A percentile compares a stretch with the other conserved stretches of the same genome.
Evolutionary conservation across 768 basidiomycete species (phyloP).

Genomic region (Myochromella boudieri): DNA sequence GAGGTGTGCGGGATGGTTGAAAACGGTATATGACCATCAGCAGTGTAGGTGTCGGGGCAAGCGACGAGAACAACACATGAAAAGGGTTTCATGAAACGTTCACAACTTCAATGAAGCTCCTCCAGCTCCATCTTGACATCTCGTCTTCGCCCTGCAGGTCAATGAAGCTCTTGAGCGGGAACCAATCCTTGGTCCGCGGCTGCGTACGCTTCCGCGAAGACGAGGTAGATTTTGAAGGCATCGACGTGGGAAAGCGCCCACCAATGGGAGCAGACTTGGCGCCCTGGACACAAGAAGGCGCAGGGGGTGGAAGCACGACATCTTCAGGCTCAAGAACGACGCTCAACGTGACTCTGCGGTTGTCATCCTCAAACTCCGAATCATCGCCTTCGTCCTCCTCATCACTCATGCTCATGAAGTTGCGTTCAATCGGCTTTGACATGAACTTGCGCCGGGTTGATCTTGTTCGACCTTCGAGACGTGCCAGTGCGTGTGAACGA

Average conservation of each 20-base stretch:
- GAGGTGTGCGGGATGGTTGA: too few relatives aligned
- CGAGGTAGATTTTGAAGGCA: constrained; percentile 10
- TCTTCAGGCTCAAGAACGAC: constrained; percentile 37
- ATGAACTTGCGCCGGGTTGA: constrained; percentile 18
- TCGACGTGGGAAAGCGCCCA: constrained; percentile 15
- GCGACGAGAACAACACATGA: constrained; percentile 1
- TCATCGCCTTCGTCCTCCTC: constrained; percentile 43
- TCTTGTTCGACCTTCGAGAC: constrained; percentile 55
- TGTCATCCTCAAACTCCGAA: constrained; percentile 28
- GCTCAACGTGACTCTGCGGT: constrained; percentile 14
- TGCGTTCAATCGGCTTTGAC: constrained; percentile 26
- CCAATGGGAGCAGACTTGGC: constrained; percentile 12
- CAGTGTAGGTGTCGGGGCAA: constrained; percentile 4
- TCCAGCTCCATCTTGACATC: constrained; percentile 50
- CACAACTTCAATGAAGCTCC: constrained; percentile 63
- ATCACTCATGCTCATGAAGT: constrained; percentile 71
- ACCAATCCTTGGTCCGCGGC: constrained; percentile 43
- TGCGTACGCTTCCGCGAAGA: constrained; percentile 15
- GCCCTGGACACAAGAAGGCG: constrained; percentile 13
- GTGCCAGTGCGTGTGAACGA: constrained; percentile 60
- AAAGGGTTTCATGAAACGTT: constrained; percentile 26
- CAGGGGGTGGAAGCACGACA: constrained; percentile 29
- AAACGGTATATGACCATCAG: neutral
- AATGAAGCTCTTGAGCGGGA: constrained; percentile 64
- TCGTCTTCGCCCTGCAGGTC: constrained; percentile 53